These are phyloP conservation scores for Agaricus bisporus DNA, from an alignment of 768 basidiomycete genomes.

Conservation along the genomic window DNA sequence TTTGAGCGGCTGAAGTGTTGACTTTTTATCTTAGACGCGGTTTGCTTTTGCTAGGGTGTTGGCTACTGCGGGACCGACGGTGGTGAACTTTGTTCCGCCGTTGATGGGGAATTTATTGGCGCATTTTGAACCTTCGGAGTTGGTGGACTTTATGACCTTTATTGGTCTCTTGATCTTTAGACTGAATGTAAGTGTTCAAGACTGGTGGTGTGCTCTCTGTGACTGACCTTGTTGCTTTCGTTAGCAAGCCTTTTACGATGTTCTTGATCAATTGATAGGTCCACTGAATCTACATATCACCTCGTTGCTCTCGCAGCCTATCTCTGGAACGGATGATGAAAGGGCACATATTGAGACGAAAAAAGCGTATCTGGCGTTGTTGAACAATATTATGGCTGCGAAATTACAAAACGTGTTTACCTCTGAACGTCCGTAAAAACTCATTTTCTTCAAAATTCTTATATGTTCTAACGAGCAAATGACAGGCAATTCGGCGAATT, in stretches of 20 bases:
- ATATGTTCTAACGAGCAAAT: too few species aligned
- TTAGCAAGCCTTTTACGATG: slow-evolving; percentile 80
- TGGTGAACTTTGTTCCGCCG: slow-evolving; percentile 82
- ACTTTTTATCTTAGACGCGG: slow-evolving; percentile 55
- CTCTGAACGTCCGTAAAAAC: slow-evolving; percentile 64
- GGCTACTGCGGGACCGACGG: slow-evolving; percentile 79
- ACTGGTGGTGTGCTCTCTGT: slow-evolving; percentile 2
- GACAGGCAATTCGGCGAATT: slow-evolving; percentile 44
- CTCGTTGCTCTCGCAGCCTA: slow-evolving; percentile 71
- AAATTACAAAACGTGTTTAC: slow-evolving; percentile 80
- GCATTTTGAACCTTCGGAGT: slow-evolving; percentile 87
- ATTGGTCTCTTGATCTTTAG: slow-evolving; percentile 87
- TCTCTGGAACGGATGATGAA: slow-evolving; percentile 83
- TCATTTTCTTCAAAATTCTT: too few species aligned
- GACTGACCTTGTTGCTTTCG: background rate
- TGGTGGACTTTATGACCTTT: slow-evolving; percentile 95
- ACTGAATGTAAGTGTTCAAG: slow-evolving; percentile 58
- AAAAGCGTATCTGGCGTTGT: slow-evolving; percentile 79
- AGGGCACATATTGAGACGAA: slow-evolving; percentile 76
- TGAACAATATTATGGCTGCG: slow-evolving; percentile 77
- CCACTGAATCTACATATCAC: slow-evolving; percentile 84
- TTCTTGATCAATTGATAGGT: slow-evolving; percentile 84
- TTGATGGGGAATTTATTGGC: slow-evolving; percentile 88
- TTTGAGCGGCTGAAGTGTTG: background rate
- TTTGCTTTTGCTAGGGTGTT: slow-evolving; percentile 92